These are phyloP conservation scores for Coemansia furcata DNA, from an alignment of 192 early-diverging fungal species.

Conservation along the genomic window DNA sequence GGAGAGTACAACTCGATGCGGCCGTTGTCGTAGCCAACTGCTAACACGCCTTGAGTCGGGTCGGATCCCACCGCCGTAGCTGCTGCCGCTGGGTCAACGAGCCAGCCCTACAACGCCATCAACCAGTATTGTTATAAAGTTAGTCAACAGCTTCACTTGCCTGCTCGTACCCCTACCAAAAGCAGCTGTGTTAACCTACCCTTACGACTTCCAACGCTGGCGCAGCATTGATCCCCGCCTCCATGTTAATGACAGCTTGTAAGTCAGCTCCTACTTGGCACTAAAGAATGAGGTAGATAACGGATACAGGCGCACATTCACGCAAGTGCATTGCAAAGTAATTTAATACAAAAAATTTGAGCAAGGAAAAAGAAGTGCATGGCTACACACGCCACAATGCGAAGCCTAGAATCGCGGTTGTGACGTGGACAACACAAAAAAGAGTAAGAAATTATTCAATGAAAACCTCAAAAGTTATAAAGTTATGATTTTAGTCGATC, in stretches of 20 bases:
- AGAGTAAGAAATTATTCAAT: neutral
- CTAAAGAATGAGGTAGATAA: neutral
- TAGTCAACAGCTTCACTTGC: neutral
- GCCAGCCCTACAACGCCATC: conserved; percentile 12
- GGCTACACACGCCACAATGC: neutral
- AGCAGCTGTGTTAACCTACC: conserved; percentile 2
- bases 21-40: conserved; percentile 30
- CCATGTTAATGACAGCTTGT: neutral
- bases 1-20: conserved; percentile 18
- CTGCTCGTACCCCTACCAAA: neutral
- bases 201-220: conserved; percentile 12
- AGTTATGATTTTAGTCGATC: conserved; percentile 57
- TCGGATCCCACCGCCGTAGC: conserved; percentile 40
- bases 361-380: neutral
- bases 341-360: neutral
- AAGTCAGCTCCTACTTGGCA: neutral
- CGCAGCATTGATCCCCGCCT: neutral
- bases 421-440: neutral
- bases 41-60: conserved; percentile 27
- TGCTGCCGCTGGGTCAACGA: conserved; percentile 21
- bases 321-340: neutral
- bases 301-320: neutral
- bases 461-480: neutral
- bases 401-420: neutral
- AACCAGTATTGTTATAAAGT: neutral